Evolutionary conservation across 2,329 filamentous ascomycete species (phyloP).

Genomic region (Parafenestella ontariensis): DNA sequence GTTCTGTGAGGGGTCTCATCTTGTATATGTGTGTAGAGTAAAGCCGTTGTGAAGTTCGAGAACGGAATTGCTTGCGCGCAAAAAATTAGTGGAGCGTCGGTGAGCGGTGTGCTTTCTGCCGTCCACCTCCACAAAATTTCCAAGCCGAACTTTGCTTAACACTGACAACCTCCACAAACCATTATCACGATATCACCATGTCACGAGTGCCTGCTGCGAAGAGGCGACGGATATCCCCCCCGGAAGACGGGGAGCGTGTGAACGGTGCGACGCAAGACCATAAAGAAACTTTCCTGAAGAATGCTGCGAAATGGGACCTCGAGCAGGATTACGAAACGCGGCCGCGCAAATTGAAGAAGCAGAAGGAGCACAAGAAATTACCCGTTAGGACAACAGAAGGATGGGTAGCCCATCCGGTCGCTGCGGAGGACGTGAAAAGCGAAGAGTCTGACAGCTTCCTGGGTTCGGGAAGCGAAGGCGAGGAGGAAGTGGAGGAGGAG

Average conservation of each 20-base stretch:
- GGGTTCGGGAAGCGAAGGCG: slow-evolving; percentile 60
- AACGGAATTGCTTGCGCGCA: slow-evolving; percentile 13
- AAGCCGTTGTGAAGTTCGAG: slow-evolving; percentile 16
- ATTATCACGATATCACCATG: slow-evolving; percentile 25
- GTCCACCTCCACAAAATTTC: slow-evolving; percentile 34
- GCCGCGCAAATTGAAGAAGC: slow-evolving; percentile 76
- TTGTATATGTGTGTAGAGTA: slow-evolving; percentile 33
- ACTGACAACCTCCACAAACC: slow-evolving; percentile 5
- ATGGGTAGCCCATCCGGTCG: slow-evolving; percentile 64
- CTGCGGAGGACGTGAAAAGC: slow-evolving; percentile 55
- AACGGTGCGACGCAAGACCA: slow-evolving; percentile 24
- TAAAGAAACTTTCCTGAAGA: slow-evolving; percentile 69
- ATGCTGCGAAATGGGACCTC: slow-evolving; percentile 83
- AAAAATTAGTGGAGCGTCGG: slow-evolving; percentile 18
- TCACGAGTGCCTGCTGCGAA: slow-evolving; percentile 46
- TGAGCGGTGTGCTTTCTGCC: slow-evolving; percentile 17
- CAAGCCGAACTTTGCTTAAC: slow-evolving; percentile 12
- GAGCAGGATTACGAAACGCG: slow-evolving; percentile 89
- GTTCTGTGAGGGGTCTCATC: slow-evolving; percentile 84
- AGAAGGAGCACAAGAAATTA: slow-evolving; percentile 75
- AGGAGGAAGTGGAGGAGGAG: slow-evolving; percentile 56
- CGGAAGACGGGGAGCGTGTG: slow-evolving; percentile 31
- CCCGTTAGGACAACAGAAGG: slow-evolving; percentile 89
- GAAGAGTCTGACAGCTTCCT: slow-evolving; percentile 70
- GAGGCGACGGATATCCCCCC: slow-evolving; percentile 47